Evolutionary conservation across 2,329 filamentous ascomycete genomes (phyloP).

Genomic region (Neonectria punicea): DNA sequence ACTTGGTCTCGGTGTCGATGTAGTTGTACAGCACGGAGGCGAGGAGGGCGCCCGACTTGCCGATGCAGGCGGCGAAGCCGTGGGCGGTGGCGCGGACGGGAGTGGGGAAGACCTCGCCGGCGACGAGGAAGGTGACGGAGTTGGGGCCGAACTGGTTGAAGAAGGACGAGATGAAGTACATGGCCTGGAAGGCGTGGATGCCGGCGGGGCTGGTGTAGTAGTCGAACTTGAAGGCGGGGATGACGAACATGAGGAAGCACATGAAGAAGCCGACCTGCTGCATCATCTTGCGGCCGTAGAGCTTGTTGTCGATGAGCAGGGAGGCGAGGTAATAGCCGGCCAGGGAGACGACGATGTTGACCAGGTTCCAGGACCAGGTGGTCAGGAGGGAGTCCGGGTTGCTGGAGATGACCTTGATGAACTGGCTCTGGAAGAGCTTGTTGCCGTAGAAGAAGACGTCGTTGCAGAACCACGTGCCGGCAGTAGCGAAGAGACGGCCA

Average conservation of each 20-base stretch:
- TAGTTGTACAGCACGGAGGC: slow-evolving; percentile 95
- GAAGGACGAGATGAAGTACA: slow-evolving; percentile 98
- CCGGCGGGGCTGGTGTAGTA: slow-evolving; percentile 80
- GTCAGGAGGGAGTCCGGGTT: slow-evolving; percentile 79
- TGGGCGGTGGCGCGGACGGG: slow-evolving; percentile 93
- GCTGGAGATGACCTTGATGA: slow-evolving; percentile 84
- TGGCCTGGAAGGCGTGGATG: slow-evolving; percentile 92
- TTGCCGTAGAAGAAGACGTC: slow-evolving; percentile 99
- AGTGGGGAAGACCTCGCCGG: slow-evolving; percentile 95
- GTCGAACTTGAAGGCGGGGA: slow-evolving; percentile 87
- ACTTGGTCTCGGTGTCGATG: slow-evolving; percentile 85
- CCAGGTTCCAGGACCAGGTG: slow-evolving; percentile 90
- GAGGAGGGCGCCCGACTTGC: slow-evolving; percentile 88
- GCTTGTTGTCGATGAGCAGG: slow-evolving; percentile 92
- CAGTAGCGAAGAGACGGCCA: slow-evolving; percentile 85
- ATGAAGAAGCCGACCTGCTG: slow-evolving; percentile 93
- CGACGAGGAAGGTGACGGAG: slow-evolving; percentile 94
- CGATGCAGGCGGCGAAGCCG: slow-evolving; percentile 91
- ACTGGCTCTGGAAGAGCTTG: slow-evolving; percentile 94
- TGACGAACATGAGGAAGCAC: slow-evolving; percentile 92
- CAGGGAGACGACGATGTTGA: slow-evolving; percentile 89
- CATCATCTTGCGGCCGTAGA: slow-evolving; percentile 97
- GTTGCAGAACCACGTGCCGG: slow-evolving; percentile 93
- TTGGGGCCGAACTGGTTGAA: slow-evolving; percentile 99
- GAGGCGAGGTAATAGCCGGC: slow-evolving; percentile 91